Evolutionary conservation across 495 filamentous ascomycete genomes (phyloP).

Genomic region (Hypoxylon fragiforme): DNA sequence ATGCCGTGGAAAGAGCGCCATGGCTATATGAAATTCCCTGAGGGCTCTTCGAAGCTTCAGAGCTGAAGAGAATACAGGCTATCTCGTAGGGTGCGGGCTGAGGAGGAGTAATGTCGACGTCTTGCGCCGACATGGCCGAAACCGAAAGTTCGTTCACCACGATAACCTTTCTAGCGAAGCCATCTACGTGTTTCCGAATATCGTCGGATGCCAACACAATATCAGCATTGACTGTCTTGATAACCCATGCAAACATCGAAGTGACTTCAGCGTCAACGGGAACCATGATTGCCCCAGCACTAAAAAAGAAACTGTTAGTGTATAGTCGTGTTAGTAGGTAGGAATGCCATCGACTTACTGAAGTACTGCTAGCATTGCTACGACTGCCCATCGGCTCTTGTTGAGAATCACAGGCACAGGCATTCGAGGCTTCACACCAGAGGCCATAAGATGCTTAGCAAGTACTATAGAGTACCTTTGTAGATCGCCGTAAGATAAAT

Average conservation of each 20-base stretch:
- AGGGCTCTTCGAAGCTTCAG: constrained; percentile 37
- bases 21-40: constrained; percentile 51
- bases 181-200: constrained; percentile 31
- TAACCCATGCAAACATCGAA: constrained; percentile 45
- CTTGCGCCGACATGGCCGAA: constrained; percentile 42
- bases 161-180: constrained; percentile 42
- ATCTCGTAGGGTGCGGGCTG: constrained; percentile 40
- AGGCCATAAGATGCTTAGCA: constrained; percentile 46
- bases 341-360: constrained; percentile 38
- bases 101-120: constrained; percentile 24
- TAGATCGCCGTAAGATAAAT: constrained; percentile 46
- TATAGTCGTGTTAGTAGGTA: background rate
- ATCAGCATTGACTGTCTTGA: constrained; percentile 44
- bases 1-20: constrained; percentile 46
- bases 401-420: constrained; percentile 52
- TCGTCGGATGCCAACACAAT: constrained; percentile 45
- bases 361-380: constrained; percentile 52
- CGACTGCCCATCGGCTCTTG: constrained; percentile 48
- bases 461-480: constrained; percentile 44
- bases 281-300: constrained; percentile 49
- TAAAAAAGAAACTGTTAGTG: constrained; percentile 16
- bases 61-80: constrained; percentile 49
- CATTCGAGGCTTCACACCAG: constrained; percentile 45
- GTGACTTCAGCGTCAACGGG: constrained; percentile 48
- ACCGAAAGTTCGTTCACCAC: constrained; percentile 38